phyloP scores from a whole-genome alignment of 2,329 filamentous ascomycete species.

The Cryphonectria radicalis region DNA sequence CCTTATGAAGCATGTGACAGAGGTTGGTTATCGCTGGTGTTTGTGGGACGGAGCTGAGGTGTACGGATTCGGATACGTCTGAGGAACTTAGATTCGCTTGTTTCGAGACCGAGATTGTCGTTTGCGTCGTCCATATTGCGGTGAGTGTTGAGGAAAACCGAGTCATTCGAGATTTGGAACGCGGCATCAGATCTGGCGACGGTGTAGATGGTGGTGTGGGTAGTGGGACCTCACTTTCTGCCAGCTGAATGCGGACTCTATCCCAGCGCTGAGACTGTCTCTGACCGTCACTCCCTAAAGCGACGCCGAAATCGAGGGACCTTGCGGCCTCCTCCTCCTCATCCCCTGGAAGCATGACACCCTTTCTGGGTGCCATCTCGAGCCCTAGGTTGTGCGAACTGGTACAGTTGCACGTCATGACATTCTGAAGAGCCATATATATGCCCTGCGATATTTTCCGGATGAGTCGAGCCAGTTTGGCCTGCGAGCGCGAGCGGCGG shows the following conservation, averaged over 20 bases:
- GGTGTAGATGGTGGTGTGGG: not conserved
- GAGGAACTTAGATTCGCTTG: not conserved
- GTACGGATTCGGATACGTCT: not conserved
- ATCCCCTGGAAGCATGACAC: slow-evolving; percentile 3
- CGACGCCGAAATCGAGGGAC: not conserved
- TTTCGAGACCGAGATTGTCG: not conserved
- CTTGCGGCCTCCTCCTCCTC: not conserved
- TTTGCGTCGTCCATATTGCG: not conserved
- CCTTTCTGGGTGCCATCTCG: slow-evolving; percentile 7
- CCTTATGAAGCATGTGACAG: not conserved
- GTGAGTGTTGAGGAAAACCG: slow-evolving; percentile 3
- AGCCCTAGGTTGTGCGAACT: slow-evolving; percentile 12
- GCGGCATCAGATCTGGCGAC: not conserved
- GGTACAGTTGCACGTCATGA: slow-evolving; percentile 11
- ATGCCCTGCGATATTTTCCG: slow-evolving; percentile 10
- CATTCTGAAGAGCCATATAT: slow-evolving; percentile 5
- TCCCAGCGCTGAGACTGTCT: slow-evolving; percentile 9
- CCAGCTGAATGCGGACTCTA: slow-evolving; percentile 5
- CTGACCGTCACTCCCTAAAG: not conserved
- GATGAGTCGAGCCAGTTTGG: slow-evolving; percentile 7
- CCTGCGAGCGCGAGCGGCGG: slow-evolving; percentile 8
- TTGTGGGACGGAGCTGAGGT: not conserved
- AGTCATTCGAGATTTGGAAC: not conserved
- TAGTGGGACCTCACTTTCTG: not conserved
- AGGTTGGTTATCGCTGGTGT: slow-evolving; percentile 7